phyloP scores from a whole-genome alignment of 345 rosid species.

The Atalantia buxifolia region DNA sequence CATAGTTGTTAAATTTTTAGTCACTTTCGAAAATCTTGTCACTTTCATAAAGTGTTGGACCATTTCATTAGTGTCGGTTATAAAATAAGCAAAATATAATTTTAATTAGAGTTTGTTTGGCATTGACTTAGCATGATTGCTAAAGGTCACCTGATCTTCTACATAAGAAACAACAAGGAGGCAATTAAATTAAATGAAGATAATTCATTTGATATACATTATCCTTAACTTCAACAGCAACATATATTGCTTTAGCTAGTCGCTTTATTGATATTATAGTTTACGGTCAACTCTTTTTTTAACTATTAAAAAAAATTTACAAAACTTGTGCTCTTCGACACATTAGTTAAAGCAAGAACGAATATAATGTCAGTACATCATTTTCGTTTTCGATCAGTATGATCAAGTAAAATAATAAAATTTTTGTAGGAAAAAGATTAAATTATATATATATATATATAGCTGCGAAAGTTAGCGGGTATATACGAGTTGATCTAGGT shows the following conservation, averaged over 20 bases:
- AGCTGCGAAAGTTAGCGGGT: too few species aligned
- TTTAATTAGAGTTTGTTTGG: background rate
- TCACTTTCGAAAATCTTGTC: background rate
- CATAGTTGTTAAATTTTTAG: background rate
- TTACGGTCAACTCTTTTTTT: conserved; percentile 2
- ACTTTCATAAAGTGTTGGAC: background rate
- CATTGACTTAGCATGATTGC: conserved; percentile 25
- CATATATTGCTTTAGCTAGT: background rate
- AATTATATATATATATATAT: too few species aligned
- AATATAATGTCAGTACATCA: background rate
- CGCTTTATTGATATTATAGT: background rate
- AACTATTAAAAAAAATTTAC: background rate
- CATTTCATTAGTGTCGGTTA: background rate
- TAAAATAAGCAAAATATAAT: background rate
- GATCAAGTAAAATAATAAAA: background rate
- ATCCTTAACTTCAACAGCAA: background rate
- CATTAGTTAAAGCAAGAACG: background rate
- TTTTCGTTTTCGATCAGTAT: background rate
- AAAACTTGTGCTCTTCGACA: background rate
- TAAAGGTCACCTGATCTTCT: conserved; percentile 7
- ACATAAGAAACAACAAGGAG: conserved; percentile 1
- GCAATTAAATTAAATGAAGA: background rate
- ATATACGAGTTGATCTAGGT: background rate
- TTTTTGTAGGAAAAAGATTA: background rate
- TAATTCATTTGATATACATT: background rate